Conservation (phyloP, 768 basidiomycete species). For the Russula ochroleuca region DNA sequence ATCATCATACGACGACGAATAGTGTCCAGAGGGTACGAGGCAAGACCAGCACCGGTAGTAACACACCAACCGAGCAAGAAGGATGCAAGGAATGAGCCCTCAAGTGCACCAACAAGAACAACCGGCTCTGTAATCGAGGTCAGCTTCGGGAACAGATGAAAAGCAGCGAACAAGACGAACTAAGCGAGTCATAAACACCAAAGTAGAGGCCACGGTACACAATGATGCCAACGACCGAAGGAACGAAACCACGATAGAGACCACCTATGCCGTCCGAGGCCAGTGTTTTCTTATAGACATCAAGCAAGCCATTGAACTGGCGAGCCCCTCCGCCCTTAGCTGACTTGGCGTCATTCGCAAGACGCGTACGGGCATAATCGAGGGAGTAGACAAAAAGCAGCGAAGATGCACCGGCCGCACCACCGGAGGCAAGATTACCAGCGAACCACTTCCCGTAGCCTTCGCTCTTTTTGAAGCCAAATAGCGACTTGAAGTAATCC, state of each 20-base stretch:
- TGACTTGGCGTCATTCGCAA: slow-evolving; percentile 96
- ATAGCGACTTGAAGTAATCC: slow-evolving; percentile 98
- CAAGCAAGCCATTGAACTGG: slow-evolving; percentile 98
- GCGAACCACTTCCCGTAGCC: slow-evolving; percentile 99
- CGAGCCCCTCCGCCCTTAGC: slow-evolving; percentile 87
- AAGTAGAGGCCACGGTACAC: slow-evolving; percentile 99
- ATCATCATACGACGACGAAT: slow-evolving; percentile 99
- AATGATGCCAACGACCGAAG: slow-evolving; percentile 98
- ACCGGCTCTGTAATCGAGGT: slow-evolving; percentile 69
- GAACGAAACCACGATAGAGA: slow-evolving; percentile 99
- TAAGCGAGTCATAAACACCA: slow-evolving; percentile 93
- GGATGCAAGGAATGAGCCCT: slow-evolving; percentile 96
- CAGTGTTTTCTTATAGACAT: slow-evolving; percentile 96
- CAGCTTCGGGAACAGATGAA: slow-evolving; percentile 16
- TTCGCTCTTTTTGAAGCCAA: slow-evolving; percentile 97
- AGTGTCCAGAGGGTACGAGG: slow-evolving; percentile 91
- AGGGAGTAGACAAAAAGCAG: slow-evolving; percentile 99
- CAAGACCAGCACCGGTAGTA: slow-evolving; percentile 98
- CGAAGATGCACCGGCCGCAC: slow-evolving; percentile 98
- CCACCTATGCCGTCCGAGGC: slow-evolving; percentile 96
- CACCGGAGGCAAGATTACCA: slow-evolving; percentile 98
- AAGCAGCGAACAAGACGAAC: slow-evolving; percentile 43
- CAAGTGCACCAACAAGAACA: slow-evolving; percentile 89
- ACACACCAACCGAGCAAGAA: slow-evolving; percentile 99
- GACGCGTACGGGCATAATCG: slow-evolving; percentile 99